Base-by-base conservation (phyloP, 106 monocot species). In the Cymbidium sinense region DNA sequence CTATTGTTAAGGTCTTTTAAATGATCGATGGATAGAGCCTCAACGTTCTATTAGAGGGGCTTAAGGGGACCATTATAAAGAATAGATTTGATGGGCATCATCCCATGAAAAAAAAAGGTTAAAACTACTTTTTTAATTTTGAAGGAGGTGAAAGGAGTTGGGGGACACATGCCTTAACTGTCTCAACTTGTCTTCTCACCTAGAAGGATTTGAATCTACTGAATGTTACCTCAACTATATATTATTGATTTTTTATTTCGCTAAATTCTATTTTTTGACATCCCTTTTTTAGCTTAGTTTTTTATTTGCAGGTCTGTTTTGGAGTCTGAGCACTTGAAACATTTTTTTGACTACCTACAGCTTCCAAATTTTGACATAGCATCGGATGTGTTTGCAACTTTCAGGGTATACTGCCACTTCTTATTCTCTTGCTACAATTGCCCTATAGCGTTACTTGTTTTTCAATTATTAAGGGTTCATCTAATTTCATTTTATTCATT, bases 261-360 rank as follows among this genome's bases (percentile, higher is more conserved):
- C 31, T 67, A 23, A 15, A 23, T 67, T 67, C 2, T 28, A 0
- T 67, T 67, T 31, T 58, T n/a, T 23, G 23, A 58, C 33, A 70
- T 33, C 23, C 15, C 25, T 65, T 30, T 67, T 67, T 30, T 30
- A 18, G 17, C 67, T 31, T 13, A 31, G 1, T 31, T 67, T 33
- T 10, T 74, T 69, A 7, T 51, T 78, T 80, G 61, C 84, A 93
- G 93, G 52, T 89, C 86, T 72, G 80, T 93, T 64, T 78, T 93
- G 52, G 93, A 89, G 37, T 90, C 90, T 31, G 88, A 86, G 19
- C 51, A 85, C 62, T 81, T 93, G 82, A 87, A 79, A 77, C 87
- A 87, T 37, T 89, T 93, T 39, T 90, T 89, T 86, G 83, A 88
- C 65, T 90, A 86, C 76, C 86, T 93, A 37, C 82, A 90, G 44